Evolutionary conservation across 768 basidiomycete genomes (phyloP), one percentile per base, ranked within the genome.

Genomic region (Coprinellus aureogranulatus): DNA sequence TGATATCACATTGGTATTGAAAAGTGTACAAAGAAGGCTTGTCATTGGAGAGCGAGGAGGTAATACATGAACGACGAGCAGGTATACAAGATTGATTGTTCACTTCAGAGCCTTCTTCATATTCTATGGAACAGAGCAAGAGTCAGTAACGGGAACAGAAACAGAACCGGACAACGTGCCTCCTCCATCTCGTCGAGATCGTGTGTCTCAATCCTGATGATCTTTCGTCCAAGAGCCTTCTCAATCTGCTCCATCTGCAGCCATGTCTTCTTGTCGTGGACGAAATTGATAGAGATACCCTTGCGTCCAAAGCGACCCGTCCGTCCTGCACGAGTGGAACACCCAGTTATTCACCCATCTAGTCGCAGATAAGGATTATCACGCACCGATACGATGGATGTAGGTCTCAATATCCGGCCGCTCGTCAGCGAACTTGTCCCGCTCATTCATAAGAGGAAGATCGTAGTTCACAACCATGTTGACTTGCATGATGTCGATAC

Each of bases 391-490:
- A 61, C 97, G 88, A 73, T 99, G 97, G 46, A 98, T 88, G 69
- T 99, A 99, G 1, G 96, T 98, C 77, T 98, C 97, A 46, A 94
- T 81, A 68, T 99, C 97, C 0, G 94, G 93, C 58, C 74, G 80
- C 60, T 90, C 88, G 23, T 68, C 71, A 2, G 42, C 39, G 23
- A n/a, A 30, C 6, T 68, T 64, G 61, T 75, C 71, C 54, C 77
- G 85, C 65, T 91, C 89, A 62, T 85, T 88, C 82, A 91, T 85
- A 46, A 94, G 75, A 0, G 95, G 94, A 26, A 97, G 81, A 68
- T 98, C 95, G 68, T 98, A 99, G 75, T 98, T 98, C 72, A 99
- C 94, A n/a, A 98, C 96, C 94, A 99, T 94, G 79, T 98, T 99
- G 65, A 99, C 97, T 77, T 98, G 96, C 55, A 94, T 80, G 67